Base-by-base conservation (phyloP, 305 asterid genomes). In the Plantago rigida region DNA sequence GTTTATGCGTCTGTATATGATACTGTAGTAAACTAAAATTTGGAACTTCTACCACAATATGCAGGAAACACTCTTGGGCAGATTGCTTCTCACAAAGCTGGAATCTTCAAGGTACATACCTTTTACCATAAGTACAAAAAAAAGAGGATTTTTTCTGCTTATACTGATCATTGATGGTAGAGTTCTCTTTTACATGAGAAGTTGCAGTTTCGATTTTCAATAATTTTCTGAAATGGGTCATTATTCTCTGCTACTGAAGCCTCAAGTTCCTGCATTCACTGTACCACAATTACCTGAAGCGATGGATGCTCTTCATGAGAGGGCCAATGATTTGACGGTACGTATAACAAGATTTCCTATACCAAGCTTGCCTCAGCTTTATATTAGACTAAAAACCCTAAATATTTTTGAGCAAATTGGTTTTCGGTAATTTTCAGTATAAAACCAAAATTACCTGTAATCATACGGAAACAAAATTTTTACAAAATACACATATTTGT, bases 81-180 rank as follows among this genome's bases (percentile, higher is more conserved):
- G 82, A 89, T 87, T 79, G 94, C 97, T 66, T 81, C 90, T 71
- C 95, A 89, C 64, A 89, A 89, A 76, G 96, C 96, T 58, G 97
- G 97, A 67, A 89, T 87, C 61, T 75, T 89, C 52, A 89, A 87
- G 96, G 97, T 89, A 70, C 62, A 50, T 19, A 47, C 13, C 72
- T 63, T 62, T 71, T 65, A 6, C 39, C 7, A 22, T 53, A 39
- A 50, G 55, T 67, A 64, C 56, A 69, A 51, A 34, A 57, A 71
- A 46, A 44, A 36, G 41, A 54, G 49, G 15, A 45, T 2, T 41
- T 56, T 28, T 26, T 63, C 42, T 52, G 51, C 14, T 52, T 71
- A 65, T 47, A 50, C 55, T 62, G 65, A 65, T 22, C 69, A 52
- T 65, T 67, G 73, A 57, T 63, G 60, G 60, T 29, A 14, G 50